Percentiles rank a stretch among this genome's conserved stretches.
Conservation (phyloP, 805 yeast genomes). For the Candida awuae region DNA sequence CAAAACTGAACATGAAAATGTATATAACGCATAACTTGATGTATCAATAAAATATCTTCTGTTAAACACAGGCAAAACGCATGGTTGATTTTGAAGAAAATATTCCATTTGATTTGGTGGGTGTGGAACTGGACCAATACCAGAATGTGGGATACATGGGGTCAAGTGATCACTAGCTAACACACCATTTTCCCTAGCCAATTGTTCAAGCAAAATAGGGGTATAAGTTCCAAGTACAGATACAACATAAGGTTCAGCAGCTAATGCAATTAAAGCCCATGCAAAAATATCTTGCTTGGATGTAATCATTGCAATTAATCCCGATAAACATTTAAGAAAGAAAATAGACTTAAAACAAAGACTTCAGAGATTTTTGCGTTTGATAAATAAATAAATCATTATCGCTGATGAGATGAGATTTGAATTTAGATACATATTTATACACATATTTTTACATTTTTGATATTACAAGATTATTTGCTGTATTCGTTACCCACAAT, state of each 20-base stretch:
- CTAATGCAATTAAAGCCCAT: conserved; percentile 25
- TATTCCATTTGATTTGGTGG: conserved; percentile 26
- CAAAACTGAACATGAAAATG: conserved; percentile 63
- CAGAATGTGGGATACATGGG: conserved; percentile 36
- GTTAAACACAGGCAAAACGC: conserved; percentile 29
- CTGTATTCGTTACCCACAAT: conserved; percentile 2
- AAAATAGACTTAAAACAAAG: no score
- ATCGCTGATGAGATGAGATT: no score
- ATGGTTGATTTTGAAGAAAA: conserved; percentile 12
- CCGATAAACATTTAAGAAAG: no score
- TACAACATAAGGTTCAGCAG: conserved; percentile 74
- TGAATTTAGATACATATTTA: no score
- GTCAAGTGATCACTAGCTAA: conserved; percentile 45
- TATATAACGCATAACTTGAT: conserved; percentile 64
- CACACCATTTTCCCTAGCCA: conserved; percentile 70
- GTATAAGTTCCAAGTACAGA: conserved; percentile 74
- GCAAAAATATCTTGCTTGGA: conserved; percentile 15
- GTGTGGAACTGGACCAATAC: conserved; percentile 26
- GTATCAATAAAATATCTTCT: conserved; percentile 49
- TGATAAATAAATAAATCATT: no score
- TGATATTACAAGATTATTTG: no score
- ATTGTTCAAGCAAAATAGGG: conserved; percentile 61
- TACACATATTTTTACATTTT: no score
- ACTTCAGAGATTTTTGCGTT: no score
- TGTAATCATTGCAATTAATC: no score